Evolutionary conservation across 805 yeast genomes (phyloP).

Genomic region (Saccharomycopsis fermentans): DNA sequence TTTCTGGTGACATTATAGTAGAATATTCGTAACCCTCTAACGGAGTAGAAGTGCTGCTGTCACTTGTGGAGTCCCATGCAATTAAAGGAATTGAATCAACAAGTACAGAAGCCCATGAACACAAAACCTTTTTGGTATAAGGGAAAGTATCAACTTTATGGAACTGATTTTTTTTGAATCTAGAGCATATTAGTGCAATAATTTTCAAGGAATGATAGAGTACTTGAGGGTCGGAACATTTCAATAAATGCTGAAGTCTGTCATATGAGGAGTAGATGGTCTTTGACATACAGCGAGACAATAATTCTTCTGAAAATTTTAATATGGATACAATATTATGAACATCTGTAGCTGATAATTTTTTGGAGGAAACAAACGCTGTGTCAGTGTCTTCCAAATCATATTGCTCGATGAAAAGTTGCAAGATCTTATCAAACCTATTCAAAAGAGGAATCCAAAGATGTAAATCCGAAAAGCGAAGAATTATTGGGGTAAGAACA

Average conservation of each 20-base stretch:
- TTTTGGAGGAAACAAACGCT: slow-evolving; percentile 32
- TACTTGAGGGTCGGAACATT: slow-evolving; percentile 1
- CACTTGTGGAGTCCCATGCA: background rate
- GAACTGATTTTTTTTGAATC: background rate
- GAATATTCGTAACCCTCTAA: background rate
- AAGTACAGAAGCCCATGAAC: background rate
- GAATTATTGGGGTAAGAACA: slow-evolving; percentile 20
- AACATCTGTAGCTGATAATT: slow-evolving; percentile 38
- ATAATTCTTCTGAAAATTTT: slow-evolving; percentile 48
- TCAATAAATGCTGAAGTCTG: slow-evolving; percentile 7
- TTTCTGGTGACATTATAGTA: background rate
- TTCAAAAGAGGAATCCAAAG: slow-evolving; percentile 74
- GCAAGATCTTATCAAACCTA: slow-evolving; percentile 61
- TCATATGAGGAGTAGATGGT: slow-evolving; percentile 22
- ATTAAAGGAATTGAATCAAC: background rate
- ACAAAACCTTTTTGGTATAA: background rate
- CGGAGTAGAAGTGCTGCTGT: background rate
- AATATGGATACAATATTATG: slow-evolving; percentile 40
- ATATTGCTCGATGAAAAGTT: slow-evolving; percentile 43
- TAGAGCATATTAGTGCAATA: slow-evolving; percentile 5
- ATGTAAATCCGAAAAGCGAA: slow-evolving; percentile 32
- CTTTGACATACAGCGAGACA: slow-evolving; percentile 48
- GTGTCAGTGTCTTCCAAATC: slow-evolving; percentile 18
- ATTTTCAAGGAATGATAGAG: slow-evolving; percentile 7
- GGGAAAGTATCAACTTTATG: background rate